Evolutionary conservation across 345 rosid genomes (phyloP), one percentile per base, ranked within the genome.

Genomic region (Aegle marmelos): DNA sequence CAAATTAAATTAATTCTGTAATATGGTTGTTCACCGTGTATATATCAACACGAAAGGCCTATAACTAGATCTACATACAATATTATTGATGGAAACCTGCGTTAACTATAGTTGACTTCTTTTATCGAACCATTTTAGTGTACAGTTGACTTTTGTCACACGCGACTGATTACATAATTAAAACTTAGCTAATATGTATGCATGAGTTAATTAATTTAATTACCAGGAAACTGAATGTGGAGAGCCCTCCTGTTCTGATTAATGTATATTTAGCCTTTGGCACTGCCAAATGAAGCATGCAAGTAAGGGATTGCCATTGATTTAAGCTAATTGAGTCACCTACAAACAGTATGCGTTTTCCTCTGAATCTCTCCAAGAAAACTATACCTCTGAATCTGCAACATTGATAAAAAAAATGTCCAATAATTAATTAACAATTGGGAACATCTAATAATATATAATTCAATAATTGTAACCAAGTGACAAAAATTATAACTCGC

Each of bases 301-400:
- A 88, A 17, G 83, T 74, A 2, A 89, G 79, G 33, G 93, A 88
- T 33, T 82, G 85, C 88, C 88, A 89, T 74, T 83, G 87, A 50
- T 89, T 86, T 68, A 82, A 69, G 71, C 87, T 83, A 22, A 89
- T 48, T 0, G 93, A 89, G 61, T 88, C 91, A 5, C 91, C 91
- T 7, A 89, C 86, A 63, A 89, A 89, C 84, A 89, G 48, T 25
- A 89, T 75, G 72, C 72, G 85, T 85, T 86, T 89, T 68, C 89
- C 86, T 59, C 31, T 77, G 71, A 70, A 27, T 76, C 75, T 83
- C 63, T 21, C 39, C 77, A 89, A 67, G 56, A 89, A 81, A 63
- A 74, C 79, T 50, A 14, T 27, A 0, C 88, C 87, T 54, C 76
- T 63, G 72, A 89, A 89, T 71, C 92, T 86, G 68, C 17, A 62